Base-by-base conservation (phyloP, 2,329 filamentous ascomycete species). In the Cryphonectria radicalis region DNA sequence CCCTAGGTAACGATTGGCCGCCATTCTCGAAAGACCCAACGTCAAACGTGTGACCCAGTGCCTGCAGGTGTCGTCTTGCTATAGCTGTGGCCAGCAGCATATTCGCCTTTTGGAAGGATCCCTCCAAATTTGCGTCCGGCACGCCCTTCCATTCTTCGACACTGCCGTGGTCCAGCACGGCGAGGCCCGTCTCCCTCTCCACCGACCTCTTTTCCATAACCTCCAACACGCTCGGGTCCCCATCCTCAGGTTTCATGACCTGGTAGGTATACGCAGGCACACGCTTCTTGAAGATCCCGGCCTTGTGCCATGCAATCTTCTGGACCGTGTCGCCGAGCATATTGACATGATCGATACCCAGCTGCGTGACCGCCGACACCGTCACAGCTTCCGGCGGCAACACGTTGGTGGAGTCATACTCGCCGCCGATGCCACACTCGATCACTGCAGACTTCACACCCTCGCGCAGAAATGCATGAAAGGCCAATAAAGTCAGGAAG, bases 341-440 rank as follows among this genome's bases (percentile, higher is more conserved):
- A 5, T 87, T 89, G 0, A 92, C 90, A 80, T 98, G 95, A 76
- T 98, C 95, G 72, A 97, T 92, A 4, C 93, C 94, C 60, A 98
- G 80, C 77, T 91, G 94, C 28, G 94, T 91, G 53, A 98, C 90
- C 0, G 92, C 92, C 0, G 90, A 88, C 1, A 90, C 91, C 8
- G 88, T 90, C 0, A 94, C 92, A 17, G 88, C 86, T 14, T 86
- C 84, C 0, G 82, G 69, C 0, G 85, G 85, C 7, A 99, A 81
- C 32, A 98, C 88, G 77, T 98, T 98, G 13, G 96, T 99, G 40
- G 92, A 92, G 78, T 98, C 95, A 77, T 94, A 94, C 81, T 97
- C 93, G 65, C 95, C 96, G 22, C 96, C 96, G 74, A 98, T 97
- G 0, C 96, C 96, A 77, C 94, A 97, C 82, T 99, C 96, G 46